Percentiles rank a stretch among this genome's conserved stretches.
Conservation (phyloP, 768 basidiomycete genomes). For the Megacollybia marginata region DNA sequence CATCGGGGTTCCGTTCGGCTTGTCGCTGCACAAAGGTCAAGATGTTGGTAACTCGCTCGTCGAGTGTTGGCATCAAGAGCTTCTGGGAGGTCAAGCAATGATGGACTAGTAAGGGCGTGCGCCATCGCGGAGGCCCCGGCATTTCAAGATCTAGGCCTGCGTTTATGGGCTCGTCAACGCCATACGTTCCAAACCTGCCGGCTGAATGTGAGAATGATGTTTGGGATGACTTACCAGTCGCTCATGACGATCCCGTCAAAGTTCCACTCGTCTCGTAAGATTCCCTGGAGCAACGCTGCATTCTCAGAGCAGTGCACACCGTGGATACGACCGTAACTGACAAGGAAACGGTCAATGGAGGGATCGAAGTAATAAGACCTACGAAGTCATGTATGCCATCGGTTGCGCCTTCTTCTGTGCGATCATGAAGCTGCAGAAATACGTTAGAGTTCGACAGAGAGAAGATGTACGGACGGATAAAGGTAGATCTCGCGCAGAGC, state of each 20-base stretch:
- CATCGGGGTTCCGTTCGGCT: conserved; percentile 45
- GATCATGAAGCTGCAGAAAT: conserved; percentile 40
- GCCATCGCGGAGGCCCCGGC: conserved; percentile 70
- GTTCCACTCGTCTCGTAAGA: conserved; percentile 71
- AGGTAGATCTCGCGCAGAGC: conserved; percentile 69
- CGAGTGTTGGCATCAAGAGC: conserved; percentile 33
- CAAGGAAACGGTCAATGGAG: background rate
- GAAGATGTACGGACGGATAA: conserved; percentile 31
- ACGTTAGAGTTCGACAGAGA: no score
- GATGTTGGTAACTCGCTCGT: conserved; percentile 43
- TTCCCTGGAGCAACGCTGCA: conserved; percentile 45
- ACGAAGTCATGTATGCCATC: conserved; percentile 62
- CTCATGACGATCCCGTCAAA: conserved; percentile 68
- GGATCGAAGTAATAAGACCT: background rate
- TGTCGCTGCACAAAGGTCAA: conserved; percentile 52
- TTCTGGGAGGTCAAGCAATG: conserved; percentile 44
- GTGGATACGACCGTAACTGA: conserved; percentile 66
- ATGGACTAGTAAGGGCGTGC: conserved; percentile 34
- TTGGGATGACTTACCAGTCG: conserved; percentile 50
- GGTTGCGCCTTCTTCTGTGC: conserved; percentile 58
- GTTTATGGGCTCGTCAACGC: conserved; percentile 59
- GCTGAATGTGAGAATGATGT: background rate
- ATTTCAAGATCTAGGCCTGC: conserved; percentile 76
- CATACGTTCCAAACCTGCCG: conserved; percentile 63
- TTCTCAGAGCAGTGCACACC: conserved; percentile 69